Evolutionary conservation across 768 basidiomycete genomes (phyloP).

Genomic region (Leccinum fibrillosum): DNA sequence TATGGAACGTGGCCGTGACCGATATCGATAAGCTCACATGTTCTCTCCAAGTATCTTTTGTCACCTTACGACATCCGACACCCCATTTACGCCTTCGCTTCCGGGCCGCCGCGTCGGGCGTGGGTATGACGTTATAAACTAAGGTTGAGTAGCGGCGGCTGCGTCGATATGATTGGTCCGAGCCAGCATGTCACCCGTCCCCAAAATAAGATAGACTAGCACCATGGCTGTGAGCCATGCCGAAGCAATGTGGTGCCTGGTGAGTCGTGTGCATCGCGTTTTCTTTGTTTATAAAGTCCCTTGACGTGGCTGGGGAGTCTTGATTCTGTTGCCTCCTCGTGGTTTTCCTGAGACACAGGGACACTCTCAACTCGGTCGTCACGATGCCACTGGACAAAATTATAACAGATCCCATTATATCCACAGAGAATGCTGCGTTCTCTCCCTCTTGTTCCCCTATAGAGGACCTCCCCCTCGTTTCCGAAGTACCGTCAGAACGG

Average conservation of each 20-base stretch:
- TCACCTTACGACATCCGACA: neutral
- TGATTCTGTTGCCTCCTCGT: constrained; percentile 10
- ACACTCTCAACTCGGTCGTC: neutral
- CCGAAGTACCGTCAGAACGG: constrained; percentile 28
- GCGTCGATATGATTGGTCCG: neutral
- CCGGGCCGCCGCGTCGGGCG: neutral
- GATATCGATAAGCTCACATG: neutral
- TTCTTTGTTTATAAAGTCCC: constrained; percentile 22
- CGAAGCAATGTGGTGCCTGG: constrained; percentile 14
- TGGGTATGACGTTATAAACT: neutral
- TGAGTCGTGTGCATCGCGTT: constrained; percentile 18
- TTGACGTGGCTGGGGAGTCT: neutral
- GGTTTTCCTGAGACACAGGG: neutral
- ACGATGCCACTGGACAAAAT: constrained; percentile 31
- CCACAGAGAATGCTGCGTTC: constrained; percentile 31
- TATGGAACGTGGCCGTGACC: neutral
- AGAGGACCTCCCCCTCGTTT: constrained; percentile 15
- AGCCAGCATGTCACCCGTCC: neutral
- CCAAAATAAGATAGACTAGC: neutral
- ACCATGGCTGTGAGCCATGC: constrained; percentile 8
- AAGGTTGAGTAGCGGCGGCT: no score
- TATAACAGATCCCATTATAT: constrained; percentile 33
- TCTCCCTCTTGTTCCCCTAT: constrained; percentile 23
- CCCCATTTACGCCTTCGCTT: neutral
- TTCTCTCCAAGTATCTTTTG: no score